These are phyloP conservation scores for rapeseed (Brassica napus) DNA, from an alignment of 345 rosid species.

Conservation along the genomic window DNA sequence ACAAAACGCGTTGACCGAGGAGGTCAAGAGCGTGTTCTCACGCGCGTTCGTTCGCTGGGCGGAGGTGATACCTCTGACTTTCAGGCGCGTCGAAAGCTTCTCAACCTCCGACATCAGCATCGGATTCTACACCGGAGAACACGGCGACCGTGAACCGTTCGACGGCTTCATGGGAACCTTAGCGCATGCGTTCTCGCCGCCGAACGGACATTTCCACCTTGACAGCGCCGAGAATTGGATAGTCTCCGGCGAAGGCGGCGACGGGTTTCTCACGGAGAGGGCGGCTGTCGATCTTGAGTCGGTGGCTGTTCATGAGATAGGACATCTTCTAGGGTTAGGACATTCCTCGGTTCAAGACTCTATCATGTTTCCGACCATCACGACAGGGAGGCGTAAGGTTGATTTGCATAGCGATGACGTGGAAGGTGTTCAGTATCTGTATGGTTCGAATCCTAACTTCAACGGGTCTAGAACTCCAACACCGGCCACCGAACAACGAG, in stretches of 20 bases:
- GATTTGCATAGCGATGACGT: slow-evolving; percentile 61
- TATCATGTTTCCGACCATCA: slow-evolving; percentile 80
- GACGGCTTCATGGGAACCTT: slow-evolving; percentile 80
- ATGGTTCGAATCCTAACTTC: slow-evolving; percentile 67
- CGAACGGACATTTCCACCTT: slow-evolving; percentile 67
- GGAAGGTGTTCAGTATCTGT: slow-evolving; percentile 67
- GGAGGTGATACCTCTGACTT: slow-evolving; percentile 63
- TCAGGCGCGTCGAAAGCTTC: slow-evolving; percentile 46
- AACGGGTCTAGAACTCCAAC: slow-evolving; percentile 46
- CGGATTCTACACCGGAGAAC: slow-evolving; percentile 73
- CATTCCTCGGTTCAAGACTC: slow-evolving; percentile 77
- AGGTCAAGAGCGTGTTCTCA: slow-evolving; percentile 58
- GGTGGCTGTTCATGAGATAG: slow-evolving; percentile 93
- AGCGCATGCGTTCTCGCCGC: slow-evolving; percentile 94
- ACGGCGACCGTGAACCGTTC: slow-evolving; percentile 89
- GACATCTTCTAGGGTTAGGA: slow-evolving; percentile 86
- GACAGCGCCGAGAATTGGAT: slow-evolving; percentile 79
- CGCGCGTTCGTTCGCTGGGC: slow-evolving; percentile 81
- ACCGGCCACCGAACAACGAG: slow-evolving; percentile 50
- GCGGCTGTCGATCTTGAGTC: slow-evolving; percentile 76
- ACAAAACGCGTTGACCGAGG: slow-evolving; percentile 44
- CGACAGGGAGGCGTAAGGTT: slow-evolving; percentile 64
- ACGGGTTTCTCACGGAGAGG: slow-evolving; percentile 11
- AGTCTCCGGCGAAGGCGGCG: slow-evolving; percentile 41
- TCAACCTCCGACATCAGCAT: slow-evolving; percentile 56